phyloP scores from a whole-genome alignment of 2,329 filamentous ascomycete genomes.

The Metarhizium sp. region DNA sequence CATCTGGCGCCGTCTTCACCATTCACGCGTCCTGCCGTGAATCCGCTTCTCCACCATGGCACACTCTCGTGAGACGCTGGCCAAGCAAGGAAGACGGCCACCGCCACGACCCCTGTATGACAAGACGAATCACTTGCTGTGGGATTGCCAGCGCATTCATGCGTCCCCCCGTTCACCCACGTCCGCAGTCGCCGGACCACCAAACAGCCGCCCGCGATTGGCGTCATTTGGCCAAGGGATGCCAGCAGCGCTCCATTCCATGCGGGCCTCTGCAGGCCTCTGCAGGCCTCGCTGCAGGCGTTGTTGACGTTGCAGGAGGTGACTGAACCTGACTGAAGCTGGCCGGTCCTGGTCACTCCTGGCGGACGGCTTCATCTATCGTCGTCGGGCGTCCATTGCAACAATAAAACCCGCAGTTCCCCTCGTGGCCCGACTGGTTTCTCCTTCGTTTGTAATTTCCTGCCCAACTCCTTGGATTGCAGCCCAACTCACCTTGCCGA shows the following conservation, averaged over 20 bases:
- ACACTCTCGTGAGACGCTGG: slow-evolving; percentile 15
- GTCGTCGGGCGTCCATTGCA: slow-evolving; percentile 19
- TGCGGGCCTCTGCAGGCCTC: background rate
- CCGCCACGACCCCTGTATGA: slow-evolving; percentile 20
- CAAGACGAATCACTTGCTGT: slow-evolving; percentile 26
- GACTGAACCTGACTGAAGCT: slow-evolving; percentile 16
- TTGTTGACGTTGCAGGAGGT: slow-evolving; percentile 10
- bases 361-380: slow-evolving; percentile 3
- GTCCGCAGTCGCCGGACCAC: slow-evolving; percentile 15
- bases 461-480: slow-evolving; percentile 25
- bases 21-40: slow-evolving; percentile 26
- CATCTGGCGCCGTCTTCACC: slow-evolving; percentile 17
- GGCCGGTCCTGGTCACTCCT: background rate
- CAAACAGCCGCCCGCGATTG: slow-evolving; percentile 1
- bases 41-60: background rate
- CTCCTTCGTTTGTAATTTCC: slow-evolving; percentile 20
- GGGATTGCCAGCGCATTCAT: slow-evolving; percentile 37
- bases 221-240: slow-evolving; percentile 8
- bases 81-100: slow-evolving; percentile 30
- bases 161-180: slow-evolving; percentile 22
- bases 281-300: slow-evolving; percentile 5
- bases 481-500: background rate
- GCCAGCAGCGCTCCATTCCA: background rate
- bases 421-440: slow-evolving; percentile 30
- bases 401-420: slow-evolving; percentile 41